A percentile compares a stretch with the other conserved stretches of the same genome.
phyloP scores from a whole-genome alignment of 768 basidiomycete genomes.

The Dioszegia aurantiaca region DNA sequence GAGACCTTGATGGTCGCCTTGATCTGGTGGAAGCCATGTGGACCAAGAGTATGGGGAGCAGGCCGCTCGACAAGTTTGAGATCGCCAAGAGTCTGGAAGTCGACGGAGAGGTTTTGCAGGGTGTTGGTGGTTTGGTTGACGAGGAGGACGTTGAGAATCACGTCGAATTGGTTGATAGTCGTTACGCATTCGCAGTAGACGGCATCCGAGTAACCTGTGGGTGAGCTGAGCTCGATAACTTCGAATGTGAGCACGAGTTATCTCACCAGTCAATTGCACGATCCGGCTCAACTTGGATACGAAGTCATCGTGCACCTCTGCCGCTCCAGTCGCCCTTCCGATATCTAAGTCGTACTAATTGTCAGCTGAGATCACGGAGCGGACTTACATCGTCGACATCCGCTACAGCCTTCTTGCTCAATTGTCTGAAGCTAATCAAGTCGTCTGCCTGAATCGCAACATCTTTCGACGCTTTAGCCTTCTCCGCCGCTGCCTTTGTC shows the following conservation, averaged over 20 bases:
- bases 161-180: constrained; percentile 96
- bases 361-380: constrained; percentile 54
- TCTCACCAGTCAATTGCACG: constrained; percentile 81
- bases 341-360: constrained; percentile 81
- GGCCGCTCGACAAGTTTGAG: constrained; percentile 97
- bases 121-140: constrained; percentile 95
- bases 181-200: constrained; percentile 98
- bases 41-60: constrained; percentile 84
- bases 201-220: constrained; percentile 87
- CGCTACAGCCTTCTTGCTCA: constrained; percentile 87
- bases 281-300: constrained; percentile 90
- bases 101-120: constrained; percentile 90
- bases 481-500: constrained; percentile 90
- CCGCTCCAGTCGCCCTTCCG: constrained; percentile 79
- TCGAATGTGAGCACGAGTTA: background rate
- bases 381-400: constrained; percentile 57
- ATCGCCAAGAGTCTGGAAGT: constrained; percentile 95
- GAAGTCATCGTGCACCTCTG: constrained; percentile 83
- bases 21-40: constrained; percentile 96
- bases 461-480: constrained; percentile 70
- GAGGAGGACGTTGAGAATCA: constrained; percentile 87
- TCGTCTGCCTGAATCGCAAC: constrained; percentile 88
- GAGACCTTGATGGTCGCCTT: constrained; percentile 97
- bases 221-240: background rate
- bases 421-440: constrained; percentile 83